phyloP scores from a whole-genome alignment of 352 stramenopile species.

The Pythium folliculosum region DNA sequence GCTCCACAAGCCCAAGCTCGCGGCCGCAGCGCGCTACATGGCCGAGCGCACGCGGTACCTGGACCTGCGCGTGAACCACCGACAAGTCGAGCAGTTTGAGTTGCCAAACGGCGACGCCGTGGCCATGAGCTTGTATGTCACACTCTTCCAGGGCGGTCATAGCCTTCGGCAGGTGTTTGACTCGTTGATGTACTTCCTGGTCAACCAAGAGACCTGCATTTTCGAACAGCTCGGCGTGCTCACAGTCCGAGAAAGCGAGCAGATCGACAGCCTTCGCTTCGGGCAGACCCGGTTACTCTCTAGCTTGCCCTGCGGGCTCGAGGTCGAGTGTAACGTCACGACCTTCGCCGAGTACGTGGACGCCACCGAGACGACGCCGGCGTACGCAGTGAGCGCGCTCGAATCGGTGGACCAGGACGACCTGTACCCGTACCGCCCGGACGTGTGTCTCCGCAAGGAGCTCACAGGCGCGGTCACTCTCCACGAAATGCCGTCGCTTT shows the following conservation, averaged over 20 bases:
- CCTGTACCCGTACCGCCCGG: slow-evolving; percentile 41
- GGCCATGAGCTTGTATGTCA: not conserved
- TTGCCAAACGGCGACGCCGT: not conserved
- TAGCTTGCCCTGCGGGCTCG: slow-evolving; percentile 6
- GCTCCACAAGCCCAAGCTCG: slow-evolving; percentile 2
- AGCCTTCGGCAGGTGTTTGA: slow-evolving; percentile 21
- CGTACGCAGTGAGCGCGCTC: slow-evolving; percentile 38
- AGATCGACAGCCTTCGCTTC: not conserved
- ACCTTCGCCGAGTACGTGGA: slow-evolving; percentile 38
- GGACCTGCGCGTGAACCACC: slow-evolving; percentile 20
- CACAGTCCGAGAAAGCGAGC: slow-evolving; percentile 18
- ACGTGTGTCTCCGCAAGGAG: slow-evolving; percentile 40
- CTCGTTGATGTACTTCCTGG: slow-evolving; percentile 11
- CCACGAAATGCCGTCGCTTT: not conserved
- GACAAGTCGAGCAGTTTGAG: slow-evolving; percentile 13
- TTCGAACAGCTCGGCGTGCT: slow-evolving; percentile 15
- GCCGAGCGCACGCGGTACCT: slow-evolving; percentile 14
- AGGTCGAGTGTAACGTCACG: slow-evolving; percentile 49
- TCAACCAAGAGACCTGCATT: slow-evolving; percentile 15
- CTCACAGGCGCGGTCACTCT: not conserved
- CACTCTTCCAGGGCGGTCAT: slow-evolving; percentile 9
- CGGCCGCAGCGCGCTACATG: slow-evolving; percentile 11
- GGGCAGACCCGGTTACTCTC: slow-evolving; percentile 2
- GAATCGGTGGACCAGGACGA: slow-evolving; percentile 48
- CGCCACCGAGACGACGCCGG: slow-evolving; percentile 13